Evolutionary conservation across 768 basidiomycete species (phyloP), one percentile per base, ranked within the genome.

Genomic region (Albatrellus ellisii): DNA sequence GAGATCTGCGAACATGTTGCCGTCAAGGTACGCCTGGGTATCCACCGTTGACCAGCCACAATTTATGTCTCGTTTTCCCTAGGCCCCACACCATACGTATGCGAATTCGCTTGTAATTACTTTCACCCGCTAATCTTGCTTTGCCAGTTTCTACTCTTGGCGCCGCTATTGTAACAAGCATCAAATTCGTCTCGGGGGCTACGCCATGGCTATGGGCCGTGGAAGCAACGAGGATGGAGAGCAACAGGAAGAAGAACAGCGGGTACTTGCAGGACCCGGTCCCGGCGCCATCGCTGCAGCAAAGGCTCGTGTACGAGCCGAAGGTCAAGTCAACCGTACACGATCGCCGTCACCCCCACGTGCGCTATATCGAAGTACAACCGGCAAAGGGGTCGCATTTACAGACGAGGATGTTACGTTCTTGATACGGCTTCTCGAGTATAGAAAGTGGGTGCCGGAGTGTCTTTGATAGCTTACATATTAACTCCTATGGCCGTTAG

Each of bases 161-260:
- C 73, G 87, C 29, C 75, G 87, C 33, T 90, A 89, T 54, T 90
- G 87, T 63, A 90, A 90, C 56, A 90, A 89, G 55, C 86, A 90
- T 57, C 84, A 89, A 58, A 90, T 90, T 38, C 77, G 83, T n/a
- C 67, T 90, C 0, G 83, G 84, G 20, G 84, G 85, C 2, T 90
- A 89, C 51, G 64, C 73, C 7, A 88, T 89, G 86, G 65, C 72
- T 5, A 87, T 87, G 81, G 78, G 73, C 41, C n/a, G n/a, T n/a
- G 56, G 67, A 6, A 74, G 72, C 26, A 70, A 72, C 14, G 65
- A 68, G 8, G 63, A 63, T 14, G 67, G 70, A 22, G 68, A 72
- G 39, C 59, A 62, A 11, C 59, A 58, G 17, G 54, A 72, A 24
- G 46, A 52, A 24, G 39, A 43, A 20, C n/a, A n/a, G n/a, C 49